Conservation (phyloP, 2,329 filamentous ascomycete species). For the Fusarium domesticum region DNA sequence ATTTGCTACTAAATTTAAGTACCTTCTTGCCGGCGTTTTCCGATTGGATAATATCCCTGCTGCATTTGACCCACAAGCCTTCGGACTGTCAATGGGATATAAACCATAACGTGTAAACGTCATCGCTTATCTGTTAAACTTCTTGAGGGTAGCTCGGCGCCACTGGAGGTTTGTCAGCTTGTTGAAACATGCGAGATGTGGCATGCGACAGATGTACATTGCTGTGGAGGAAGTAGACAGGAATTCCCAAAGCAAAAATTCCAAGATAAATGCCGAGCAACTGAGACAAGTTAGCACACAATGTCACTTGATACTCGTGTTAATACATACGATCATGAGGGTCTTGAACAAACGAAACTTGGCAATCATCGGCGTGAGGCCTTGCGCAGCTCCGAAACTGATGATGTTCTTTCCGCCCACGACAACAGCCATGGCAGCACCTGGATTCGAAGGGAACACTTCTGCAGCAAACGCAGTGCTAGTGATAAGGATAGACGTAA, state of each 20-base stretch:
- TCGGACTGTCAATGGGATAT: too few relatives aligned
- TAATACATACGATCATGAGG: neutral
- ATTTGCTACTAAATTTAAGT: too few relatives aligned
- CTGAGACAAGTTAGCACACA: neutral
- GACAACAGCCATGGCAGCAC: slow-evolving; percentile 5
- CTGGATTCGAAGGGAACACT: slow-evolving; percentile 4
- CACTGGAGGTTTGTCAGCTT: neutral
- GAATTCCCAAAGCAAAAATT: slow-evolving; percentile 17
- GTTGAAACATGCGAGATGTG: neutral
- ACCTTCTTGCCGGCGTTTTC: too few relatives aligned
- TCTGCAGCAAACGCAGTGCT: slow-evolving; percentile 5
- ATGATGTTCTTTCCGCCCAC: slow-evolving; percentile 7
- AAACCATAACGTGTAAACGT: neutral
- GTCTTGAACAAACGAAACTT: slow-evolving; percentile 1
- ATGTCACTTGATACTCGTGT: neutral
- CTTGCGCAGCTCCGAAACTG: slow-evolving; percentile 4
- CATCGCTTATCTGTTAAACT: neutral
- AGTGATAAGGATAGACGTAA: slow-evolving; percentile 4
- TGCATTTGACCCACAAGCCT: too few relatives aligned
- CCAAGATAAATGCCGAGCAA: slow-evolving; percentile 9
- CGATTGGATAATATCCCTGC: too few relatives aligned
- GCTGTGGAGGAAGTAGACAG: slow-evolving; percentile 13
- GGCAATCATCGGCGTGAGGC: slow-evolving; percentile 4
- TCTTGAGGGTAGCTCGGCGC: neutral
- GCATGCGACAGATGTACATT: neutral